Conservation (phyloP, 1,284 basidiomycete genomes). For the Ceratobasidium sp. region DNA sequence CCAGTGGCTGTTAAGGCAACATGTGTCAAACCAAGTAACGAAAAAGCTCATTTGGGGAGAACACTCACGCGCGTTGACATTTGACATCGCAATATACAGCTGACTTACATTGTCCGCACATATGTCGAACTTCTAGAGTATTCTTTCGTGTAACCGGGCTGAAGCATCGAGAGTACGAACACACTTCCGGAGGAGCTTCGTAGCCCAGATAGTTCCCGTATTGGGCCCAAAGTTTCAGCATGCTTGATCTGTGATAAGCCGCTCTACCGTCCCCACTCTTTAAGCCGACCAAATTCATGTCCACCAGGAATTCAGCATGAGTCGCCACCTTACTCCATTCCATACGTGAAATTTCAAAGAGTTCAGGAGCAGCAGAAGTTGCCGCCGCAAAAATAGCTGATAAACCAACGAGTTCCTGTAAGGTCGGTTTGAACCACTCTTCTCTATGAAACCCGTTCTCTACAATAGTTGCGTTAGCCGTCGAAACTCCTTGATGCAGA, state of each 20-base stretch:
- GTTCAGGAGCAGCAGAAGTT: neutral
- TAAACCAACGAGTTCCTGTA: neutral
- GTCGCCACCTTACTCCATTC: neutral
- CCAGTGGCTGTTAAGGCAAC: neutral
- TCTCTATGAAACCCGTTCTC: neutral
- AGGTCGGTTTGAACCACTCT: neutral
- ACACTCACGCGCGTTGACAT: slow-evolving; percentile 15
- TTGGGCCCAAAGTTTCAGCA: neutral
- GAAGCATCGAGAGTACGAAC: slow-evolving; percentile 5
- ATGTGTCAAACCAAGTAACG: neutral
- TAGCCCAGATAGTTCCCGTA: neutral
- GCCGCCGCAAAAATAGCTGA: neutral
- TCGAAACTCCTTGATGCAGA: neutral
- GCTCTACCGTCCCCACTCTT: neutral
- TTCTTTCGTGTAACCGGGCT: no score
- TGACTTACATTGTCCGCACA: neutral
- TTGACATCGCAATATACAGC: neutral
- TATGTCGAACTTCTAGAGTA: neutral
- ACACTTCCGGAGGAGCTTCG: neutral
- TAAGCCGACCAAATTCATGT: neutral
- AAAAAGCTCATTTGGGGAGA: no score
- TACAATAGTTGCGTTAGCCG: neutral
- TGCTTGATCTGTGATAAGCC: neutral
- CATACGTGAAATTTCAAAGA: neutral
- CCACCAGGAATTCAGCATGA: neutral